A percentile compares a stretch with the other conserved stretches of the same genome.
Conservation (phyloP, 306 rosid species). For the Hippophae gyantsensis region DNA sequence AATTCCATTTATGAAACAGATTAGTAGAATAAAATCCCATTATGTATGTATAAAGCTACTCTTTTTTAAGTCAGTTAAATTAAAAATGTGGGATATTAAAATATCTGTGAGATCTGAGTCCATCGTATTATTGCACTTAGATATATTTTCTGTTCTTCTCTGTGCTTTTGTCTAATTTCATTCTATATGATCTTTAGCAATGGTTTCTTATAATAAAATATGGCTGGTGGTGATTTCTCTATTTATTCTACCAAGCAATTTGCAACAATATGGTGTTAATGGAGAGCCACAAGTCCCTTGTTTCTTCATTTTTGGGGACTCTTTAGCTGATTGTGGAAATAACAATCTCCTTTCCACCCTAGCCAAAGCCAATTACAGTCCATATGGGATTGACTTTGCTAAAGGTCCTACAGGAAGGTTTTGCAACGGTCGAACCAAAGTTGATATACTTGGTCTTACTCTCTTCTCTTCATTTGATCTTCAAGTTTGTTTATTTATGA, state of each 20-base stretch:
- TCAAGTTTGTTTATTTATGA: no score
- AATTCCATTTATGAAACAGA: no score
- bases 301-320: constrained; percentile 47
- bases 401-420: constrained; percentile 49
- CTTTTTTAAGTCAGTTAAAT: no score
- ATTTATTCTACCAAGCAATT: background rate
- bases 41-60: no score
- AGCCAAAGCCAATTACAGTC: constrained; percentile 30
- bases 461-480: background rate
- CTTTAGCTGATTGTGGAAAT: constrained; percentile 46
- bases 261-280: background rate
- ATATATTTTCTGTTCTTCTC: no score
- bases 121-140: no score
- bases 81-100: no score
- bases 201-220: background rate
- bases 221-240: constrained; percentile 6
- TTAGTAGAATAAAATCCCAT: no score
- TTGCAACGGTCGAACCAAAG: constrained; percentile 28
- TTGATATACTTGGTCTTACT: constrained; percentile 42
- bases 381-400: constrained; percentile 54
- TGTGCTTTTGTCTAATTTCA: no score
- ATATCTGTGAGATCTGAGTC: no score
- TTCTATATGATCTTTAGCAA: background rate
- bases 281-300: constrained; percentile 26
- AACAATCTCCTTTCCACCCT: constrained; percentile 27